These are phyloP conservation scores for Neurospora sp. DNA, from an alignment of 2,329 filamentous ascomycete genomes.

Conservation along the genomic window DNA sequence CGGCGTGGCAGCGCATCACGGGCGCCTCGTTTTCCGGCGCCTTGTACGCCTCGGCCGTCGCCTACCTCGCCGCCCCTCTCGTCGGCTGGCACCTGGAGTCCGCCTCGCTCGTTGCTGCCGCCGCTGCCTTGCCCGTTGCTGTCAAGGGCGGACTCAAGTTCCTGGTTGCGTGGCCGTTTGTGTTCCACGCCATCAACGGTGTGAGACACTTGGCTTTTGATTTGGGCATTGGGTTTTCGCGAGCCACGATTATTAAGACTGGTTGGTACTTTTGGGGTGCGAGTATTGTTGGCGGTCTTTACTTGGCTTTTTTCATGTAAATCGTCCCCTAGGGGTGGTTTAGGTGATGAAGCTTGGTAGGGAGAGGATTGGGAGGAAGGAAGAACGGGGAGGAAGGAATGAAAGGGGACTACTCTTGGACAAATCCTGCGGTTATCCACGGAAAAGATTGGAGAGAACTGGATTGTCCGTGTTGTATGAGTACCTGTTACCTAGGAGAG, in stretches of 20 bases:
- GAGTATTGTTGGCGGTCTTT: conserved; percentile 34
- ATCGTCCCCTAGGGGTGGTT: neutral
- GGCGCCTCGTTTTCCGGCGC: conserved; percentile 60
- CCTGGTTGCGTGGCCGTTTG: conserved; percentile 47
- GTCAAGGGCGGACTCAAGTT: conserved; percentile 50
- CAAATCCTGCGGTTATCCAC: neutral
- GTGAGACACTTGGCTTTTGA: conserved; percentile 46
- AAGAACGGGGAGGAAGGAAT: neutral
- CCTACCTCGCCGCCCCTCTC: conserved; percentile 72
- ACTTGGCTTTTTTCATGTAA: conserved; percentile 35
- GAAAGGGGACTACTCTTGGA: neutral
- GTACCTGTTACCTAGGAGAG: neutral
- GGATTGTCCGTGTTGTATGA: neutral
- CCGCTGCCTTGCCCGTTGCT: conserved; percentile 48
- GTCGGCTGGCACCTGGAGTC: conserved; percentile 56
- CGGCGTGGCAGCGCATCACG: conserved; percentile 73
- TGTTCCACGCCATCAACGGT: conserved; percentile 48
- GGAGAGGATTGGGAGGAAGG: neutral
- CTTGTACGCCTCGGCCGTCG: conserved; percentile 70
- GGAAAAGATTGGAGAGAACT: neutral
- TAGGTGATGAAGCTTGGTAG: no score
- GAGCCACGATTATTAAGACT: conserved; percentile 35
- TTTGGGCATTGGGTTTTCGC: conserved; percentile 36
- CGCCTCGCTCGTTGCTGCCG: conserved; percentile 49
- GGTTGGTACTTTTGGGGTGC: conserved; percentile 38